Evolutionary conservation across 208 protist genomes (phyloP).

Genomic region (Trypanosoma vivax): DNA sequence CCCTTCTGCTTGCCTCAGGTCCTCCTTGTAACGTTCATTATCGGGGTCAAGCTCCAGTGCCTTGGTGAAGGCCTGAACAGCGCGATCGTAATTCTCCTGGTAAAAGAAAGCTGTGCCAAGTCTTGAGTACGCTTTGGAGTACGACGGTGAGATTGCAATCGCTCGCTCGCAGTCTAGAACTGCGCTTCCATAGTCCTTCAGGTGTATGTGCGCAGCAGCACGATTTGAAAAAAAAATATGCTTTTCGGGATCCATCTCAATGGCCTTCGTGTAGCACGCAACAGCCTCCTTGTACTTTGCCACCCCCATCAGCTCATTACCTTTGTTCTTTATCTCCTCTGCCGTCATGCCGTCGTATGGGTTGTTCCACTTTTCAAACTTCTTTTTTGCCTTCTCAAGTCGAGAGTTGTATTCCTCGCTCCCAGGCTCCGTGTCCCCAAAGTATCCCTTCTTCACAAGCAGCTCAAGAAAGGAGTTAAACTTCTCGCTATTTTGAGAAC

Average conservation of each 20-base stretch:
- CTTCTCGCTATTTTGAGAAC: constrained; percentile 77
- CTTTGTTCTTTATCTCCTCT: constrained; percentile 91
- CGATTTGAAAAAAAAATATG: constrained; percentile 89
- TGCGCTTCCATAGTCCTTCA: constrained; percentile 86
- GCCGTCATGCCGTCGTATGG: constrained; percentile 86
- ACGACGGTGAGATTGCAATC: constrained; percentile 77
- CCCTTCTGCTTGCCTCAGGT: constrained; percentile 84
- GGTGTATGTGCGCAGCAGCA: constrained; percentile 86
- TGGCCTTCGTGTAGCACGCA: constrained; percentile 90
- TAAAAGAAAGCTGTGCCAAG: constrained; percentile 88
- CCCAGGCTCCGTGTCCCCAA: constrained; percentile 68
- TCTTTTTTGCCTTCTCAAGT: constrained; percentile 75
- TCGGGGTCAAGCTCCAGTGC: constrained; percentile 88
- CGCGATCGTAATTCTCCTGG: constrained; percentile 75
- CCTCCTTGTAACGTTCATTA: constrained; percentile 89
- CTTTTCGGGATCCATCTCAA: constrained; percentile 86
- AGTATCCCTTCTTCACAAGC: constrained; percentile 89
- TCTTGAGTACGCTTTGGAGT: constrained; percentile 88
- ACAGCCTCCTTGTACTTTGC: constrained; percentile 92
- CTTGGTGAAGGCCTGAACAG: constrained; percentile 85
- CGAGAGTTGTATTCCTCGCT: constrained; percentile 71
- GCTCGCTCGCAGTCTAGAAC: constrained; percentile 87
- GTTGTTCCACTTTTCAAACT: constrained; percentile 88
- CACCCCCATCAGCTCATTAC: constrained; percentile 87
- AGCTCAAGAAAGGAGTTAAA: constrained; percentile 78